Evolutionary conservation across 805 yeast genomes (phyloP), one percentile per base, ranked within the genome.

Genomic region (Candida wancherniae): DNA sequence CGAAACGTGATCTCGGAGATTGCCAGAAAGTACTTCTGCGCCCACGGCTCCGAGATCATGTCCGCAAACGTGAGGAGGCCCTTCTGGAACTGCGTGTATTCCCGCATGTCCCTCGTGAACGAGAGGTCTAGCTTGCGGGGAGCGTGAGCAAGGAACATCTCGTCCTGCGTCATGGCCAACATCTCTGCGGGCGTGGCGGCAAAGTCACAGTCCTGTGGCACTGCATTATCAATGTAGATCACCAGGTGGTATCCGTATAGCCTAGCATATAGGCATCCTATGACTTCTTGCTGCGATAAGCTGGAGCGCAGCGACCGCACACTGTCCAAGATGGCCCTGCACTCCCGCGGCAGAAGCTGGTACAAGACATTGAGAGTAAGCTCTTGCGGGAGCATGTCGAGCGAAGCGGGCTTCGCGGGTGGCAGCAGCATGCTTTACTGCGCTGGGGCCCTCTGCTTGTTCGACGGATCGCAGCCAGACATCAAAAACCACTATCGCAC

Each of bases 1-100:
- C 43, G 31, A 15, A 61, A 37, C 8, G 49, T 40, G 15, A 55
- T 34, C 19, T 49, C 56, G 7, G 45, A 40, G 1, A 44, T 36
- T 9, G 26, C 27, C 4, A 31, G 33, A 12, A 36, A 33, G 25
- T 40, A 37, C 26, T 26, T 22, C n/a, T 4, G 26, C 19, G 31
- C 31, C 26, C 26, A 22, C 8, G 29, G 15, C 12, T 19, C 15
- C 10, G 17, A 19, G 20, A 41, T 20, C 27, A 31, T 26, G 23
- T 37, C 34, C 7, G 50, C 33, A 32, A 53, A 51, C 8, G 32
- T 31, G 9, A 25, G 13, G 7, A 49, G 31, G 6, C 29, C 29
- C 11, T 30, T 29, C 28, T 31, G 43, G 24, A 39, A 36, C 15
- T 29, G 30, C 22, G 36, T 20, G 11, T 39, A 31, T 12, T 50